Evolutionary conservation across 1,284 basidiomycete genomes (phyloP), one percentile per base, ranked within the genome.

Genomic region (Boletus semigastroideus): DNA sequence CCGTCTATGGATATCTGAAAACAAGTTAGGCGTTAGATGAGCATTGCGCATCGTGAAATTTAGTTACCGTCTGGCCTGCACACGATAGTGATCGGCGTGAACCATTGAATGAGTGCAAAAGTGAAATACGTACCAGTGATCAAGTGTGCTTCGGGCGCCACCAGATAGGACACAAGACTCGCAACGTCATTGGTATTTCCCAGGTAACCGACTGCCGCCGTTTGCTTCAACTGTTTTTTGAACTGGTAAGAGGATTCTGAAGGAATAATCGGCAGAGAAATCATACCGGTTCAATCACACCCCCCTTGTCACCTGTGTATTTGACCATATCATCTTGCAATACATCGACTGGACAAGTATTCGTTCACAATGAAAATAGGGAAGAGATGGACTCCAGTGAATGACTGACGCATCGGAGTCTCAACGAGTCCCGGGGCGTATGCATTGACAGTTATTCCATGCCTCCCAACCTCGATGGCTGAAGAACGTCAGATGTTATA

Each of bases 381-480:
- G 14, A 16, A 33, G 31, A 33, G 31, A 33, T 33, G 31, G 4
- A 14, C 4, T 33, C 31, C 36, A 2, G 14, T 8, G 10, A 28
- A 42, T 20, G 8, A 60, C 61, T 55, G 39, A 70, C 72, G 61
- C 68, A 76, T 70, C 12, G 43, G 3, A 1, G 70, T 74, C 45
- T 67, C 62, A 20, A 74, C 60, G 14, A 65, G 60, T 25, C 77
- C 76, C 1, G 80, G 78, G 5, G 78, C 76, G 52, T 82, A 82
- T 3, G 77, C 73, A 49, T 80, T 81, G 4, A 78, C 78, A 0
- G 76, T 80, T 47, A 81, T 77, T 2, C 68, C 65, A 49, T 78
- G 48, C 36, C 61, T 58, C 4, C 70, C 74, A 17, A 77, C 57
- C 51, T 80, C 77, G 16, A 61, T 33, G 0, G 76, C 77, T 69